Evolutionary conservation across 192 early-diverging fungal species (phyloP).

Genomic region (Gigaspora rosea): DNA sequence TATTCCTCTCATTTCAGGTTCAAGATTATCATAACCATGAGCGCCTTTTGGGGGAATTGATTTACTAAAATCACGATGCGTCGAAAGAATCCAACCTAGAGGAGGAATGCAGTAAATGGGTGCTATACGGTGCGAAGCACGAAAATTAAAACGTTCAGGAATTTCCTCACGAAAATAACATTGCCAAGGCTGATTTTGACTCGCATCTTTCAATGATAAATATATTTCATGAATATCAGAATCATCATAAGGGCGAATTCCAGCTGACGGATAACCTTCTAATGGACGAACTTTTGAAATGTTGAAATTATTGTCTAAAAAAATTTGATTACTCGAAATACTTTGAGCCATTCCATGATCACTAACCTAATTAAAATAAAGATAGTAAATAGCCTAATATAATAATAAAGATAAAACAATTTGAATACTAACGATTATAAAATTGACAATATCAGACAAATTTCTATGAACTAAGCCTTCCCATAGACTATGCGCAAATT

Average conservation of each 20-base stretch:
- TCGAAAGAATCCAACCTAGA: constrained; percentile 61
- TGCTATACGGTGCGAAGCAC: constrained; percentile 63
- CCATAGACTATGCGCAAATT: background rate
- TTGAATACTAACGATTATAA: background rate
- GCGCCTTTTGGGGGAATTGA: constrained; percentile 52
- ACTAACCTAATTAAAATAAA: constrained; percentile 54
- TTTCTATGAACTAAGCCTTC: background rate
- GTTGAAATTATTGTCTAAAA: constrained; percentile 74
- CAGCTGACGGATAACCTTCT: constrained; percentile 65
- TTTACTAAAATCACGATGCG: constrained; percentile 38
- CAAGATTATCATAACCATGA: constrained; percentile 84
- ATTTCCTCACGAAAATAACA: constrained; percentile 76
- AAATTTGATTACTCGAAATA: constrained; percentile 54
- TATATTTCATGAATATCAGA: constrained; percentile 55
- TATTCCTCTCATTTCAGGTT: constrained; percentile 80
- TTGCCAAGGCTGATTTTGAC: constrained; percentile 50
- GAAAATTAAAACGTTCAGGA: constrained; percentile 74
- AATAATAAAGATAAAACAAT: background rate
- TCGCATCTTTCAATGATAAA: constrained; percentile 45
- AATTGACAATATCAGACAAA: constrained; percentile 7
- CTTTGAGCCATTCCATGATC: constrained; percentile 89
- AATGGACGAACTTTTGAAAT: constrained; percentile 52
- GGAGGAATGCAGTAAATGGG: constrained; percentile 75
- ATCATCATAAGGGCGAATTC: constrained; percentile 54
- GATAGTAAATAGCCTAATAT: background rate